These are phyloP conservation scores for Nepenthes mirabilis DNA, from an alignment of 148 eudicot species.

Conservation along the genomic window DNA sequence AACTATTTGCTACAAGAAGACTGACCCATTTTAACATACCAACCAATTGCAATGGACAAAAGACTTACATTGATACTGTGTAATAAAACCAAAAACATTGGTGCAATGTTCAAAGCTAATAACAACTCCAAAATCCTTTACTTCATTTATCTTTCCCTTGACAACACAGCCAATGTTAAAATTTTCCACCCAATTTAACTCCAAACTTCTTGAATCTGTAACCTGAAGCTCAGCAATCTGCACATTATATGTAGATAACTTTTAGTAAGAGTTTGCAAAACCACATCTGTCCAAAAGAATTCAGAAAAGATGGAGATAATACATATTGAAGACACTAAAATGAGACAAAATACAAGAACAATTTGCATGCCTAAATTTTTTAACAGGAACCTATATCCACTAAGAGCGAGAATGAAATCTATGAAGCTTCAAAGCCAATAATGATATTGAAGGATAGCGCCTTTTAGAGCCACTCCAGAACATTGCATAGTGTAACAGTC, in stretches of 20 bases:
- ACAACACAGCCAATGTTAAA: conserved; percentile 41
- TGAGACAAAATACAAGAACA: too few relatives aligned
- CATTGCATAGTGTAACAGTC: too few relatives aligned
- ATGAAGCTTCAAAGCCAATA: too few relatives aligned
- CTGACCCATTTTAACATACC: not conserved
- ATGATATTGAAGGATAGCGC: too few relatives aligned
- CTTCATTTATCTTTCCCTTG: conserved; percentile 59
- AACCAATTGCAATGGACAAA: not conserved
- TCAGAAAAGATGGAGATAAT: too few relatives aligned
- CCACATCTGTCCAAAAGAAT: too few relatives aligned
- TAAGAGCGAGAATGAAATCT: too few relatives aligned
- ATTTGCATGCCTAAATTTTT: too few relatives aligned
- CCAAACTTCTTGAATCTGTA: conserved; percentile 25
- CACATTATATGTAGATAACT: not conserved
- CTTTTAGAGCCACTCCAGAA: too few relatives aligned
- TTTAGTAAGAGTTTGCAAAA: not conserved
- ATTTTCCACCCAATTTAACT: conserved; percentile 38
- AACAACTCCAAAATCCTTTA: conserved; percentile 70
- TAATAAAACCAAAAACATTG: conserved; percentile 73
- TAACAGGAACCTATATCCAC: too few relatives aligned
- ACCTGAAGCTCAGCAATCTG: conserved; percentile 62
- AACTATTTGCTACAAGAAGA: not conserved
- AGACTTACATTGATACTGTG: conserved; percentile 62
- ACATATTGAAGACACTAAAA: too few relatives aligned
- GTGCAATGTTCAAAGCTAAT: conserved; percentile 46